Evolutionary conservation across 306 rosid genomes (phyloP).

Genomic region (Spatholobus suberectus): DNA sequence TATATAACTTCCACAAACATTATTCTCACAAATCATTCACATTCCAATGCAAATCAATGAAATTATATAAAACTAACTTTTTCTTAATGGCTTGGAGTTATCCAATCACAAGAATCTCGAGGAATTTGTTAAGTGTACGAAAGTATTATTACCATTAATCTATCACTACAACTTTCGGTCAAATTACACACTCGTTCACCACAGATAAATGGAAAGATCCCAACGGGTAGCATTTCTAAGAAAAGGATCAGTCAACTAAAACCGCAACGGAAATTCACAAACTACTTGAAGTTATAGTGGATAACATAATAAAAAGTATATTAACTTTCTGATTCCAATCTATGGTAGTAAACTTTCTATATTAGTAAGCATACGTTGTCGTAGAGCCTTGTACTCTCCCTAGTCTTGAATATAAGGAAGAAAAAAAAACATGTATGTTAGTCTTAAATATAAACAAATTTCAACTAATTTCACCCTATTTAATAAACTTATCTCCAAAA

Average conservation of each 20-base stretch:
- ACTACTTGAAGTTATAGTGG: no score
- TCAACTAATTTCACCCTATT: no score
- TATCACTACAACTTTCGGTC: neutral
- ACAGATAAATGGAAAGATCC: neutral
- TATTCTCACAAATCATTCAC: neutral
- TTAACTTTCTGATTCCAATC: slow-evolving; percentile 7
- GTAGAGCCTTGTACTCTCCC: no score
- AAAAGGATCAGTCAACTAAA: neutral
- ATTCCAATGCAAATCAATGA: neutral
- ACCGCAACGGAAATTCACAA: no score
- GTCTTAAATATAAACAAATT: no score
- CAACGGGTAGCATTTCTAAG: neutral
- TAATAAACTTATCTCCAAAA: no score
- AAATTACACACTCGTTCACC: no score
- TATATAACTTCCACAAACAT: neutral
- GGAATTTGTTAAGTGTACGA: neutral
- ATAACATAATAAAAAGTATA: slow-evolving; percentile 2
- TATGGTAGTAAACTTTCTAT: neutral
- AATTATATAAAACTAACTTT: neutral
- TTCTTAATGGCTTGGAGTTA: neutral
- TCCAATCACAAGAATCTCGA: neutral
- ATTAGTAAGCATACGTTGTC: no score
- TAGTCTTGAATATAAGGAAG: no score
- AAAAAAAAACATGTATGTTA: no score
- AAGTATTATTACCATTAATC: neutral